Evolutionary conservation across 306 rosid species (phyloP).

Genomic region (Rosa multiflora): DNA sequence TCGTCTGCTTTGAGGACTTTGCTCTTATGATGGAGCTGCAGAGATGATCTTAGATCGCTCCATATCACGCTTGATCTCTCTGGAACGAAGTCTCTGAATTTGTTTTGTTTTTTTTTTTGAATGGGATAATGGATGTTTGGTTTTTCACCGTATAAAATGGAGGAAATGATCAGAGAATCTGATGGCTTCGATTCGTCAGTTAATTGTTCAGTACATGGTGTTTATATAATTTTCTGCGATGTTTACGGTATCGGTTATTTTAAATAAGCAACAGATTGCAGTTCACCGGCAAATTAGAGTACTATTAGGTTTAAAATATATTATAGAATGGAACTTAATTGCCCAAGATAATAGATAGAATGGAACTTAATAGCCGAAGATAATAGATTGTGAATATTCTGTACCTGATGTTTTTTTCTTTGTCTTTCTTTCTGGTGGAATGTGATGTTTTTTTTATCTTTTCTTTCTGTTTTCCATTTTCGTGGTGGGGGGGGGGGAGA

Average conservation of each 20-base stretch:
- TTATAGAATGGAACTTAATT: too few relatives aligned
- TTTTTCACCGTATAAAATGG: neutral
- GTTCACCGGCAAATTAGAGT: too few relatives aligned
- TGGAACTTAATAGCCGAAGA: too few relatives aligned
- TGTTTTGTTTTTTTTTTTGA: neutral
- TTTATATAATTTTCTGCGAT: too few relatives aligned
- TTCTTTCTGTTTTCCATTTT: too few relatives aligned
- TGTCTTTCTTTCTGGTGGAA: neutral
- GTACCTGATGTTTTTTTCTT: neutral
- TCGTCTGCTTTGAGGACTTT: slow-evolving; percentile 88
- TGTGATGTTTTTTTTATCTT: neutral
- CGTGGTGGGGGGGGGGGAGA: neutral
- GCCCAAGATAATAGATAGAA: too few relatives aligned
- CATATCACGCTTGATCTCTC: too few relatives aligned
- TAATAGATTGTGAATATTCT: neutral
- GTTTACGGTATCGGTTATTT: too few relatives aligned
- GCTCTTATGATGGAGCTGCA: slow-evolving; percentile 82
- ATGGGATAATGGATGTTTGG: neutral
- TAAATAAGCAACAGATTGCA: too few relatives aligned
- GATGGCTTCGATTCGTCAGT: neutral
- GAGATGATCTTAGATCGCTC: slow-evolving; percentile 15
- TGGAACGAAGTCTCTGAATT: neutral
- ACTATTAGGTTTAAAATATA: too few relatives aligned
- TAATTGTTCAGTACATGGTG: too few relatives aligned
- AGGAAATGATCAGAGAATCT: neutral